Percentiles rank a stretch among this genome's conserved stretches.
These are phyloP conservation scores for Epichloe glyceriae DNA, from an alignment of 2,329 filamentous ascomycete genomes.

Conservation along the genomic window DNA sequence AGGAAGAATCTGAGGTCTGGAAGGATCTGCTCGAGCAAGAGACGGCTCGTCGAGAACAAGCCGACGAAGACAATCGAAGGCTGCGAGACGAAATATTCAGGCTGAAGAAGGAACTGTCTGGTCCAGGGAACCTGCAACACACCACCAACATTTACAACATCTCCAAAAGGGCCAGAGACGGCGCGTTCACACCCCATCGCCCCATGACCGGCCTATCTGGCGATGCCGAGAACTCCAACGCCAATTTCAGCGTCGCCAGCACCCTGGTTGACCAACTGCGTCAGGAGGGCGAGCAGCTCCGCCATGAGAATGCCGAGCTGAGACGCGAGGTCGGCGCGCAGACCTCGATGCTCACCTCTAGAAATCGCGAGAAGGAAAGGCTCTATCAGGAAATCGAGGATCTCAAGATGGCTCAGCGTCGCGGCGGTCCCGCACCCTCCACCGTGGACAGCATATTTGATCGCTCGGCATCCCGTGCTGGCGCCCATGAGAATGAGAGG, in stretches of 20 bases:
- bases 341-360: constrained; percentile 91
- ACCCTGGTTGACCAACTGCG: constrained; percentile 67
- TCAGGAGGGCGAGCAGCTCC: constrained; percentile 58
- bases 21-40: constrained; percentile 91
- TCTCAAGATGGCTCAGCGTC: constrained; percentile 74
- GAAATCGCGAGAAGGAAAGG: constrained; percentile 88
- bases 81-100: constrained; percentile 76
- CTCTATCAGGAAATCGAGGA: constrained; percentile 97
- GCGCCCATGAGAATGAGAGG: constrained; percentile 52
- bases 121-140: constrained; percentile 32
- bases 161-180: constrained; percentile 38
- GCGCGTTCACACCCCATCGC: constrained; percentile 31
- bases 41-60: constrained; percentile 74
- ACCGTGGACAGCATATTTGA: constrained; percentile 86
- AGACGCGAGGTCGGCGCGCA: constrained; percentile 88
- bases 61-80: constrained; percentile 75
- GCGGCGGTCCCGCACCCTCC: constrained; percentile 46
- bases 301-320: constrained; percentile 85
- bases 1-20: constrained; percentile 72
- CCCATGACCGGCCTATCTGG: constrained; percentile 37
- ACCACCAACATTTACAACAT: constrained; percentile 57
- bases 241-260: constrained; percentile 43
- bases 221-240: constrained; percentile 37
- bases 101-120: constrained; percentile 44
- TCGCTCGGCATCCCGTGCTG: constrained; percentile 77